phyloP scores from a whole-genome alignment of 1,139 yeast species.

The Scheffersomyces segobiensis region DNA sequence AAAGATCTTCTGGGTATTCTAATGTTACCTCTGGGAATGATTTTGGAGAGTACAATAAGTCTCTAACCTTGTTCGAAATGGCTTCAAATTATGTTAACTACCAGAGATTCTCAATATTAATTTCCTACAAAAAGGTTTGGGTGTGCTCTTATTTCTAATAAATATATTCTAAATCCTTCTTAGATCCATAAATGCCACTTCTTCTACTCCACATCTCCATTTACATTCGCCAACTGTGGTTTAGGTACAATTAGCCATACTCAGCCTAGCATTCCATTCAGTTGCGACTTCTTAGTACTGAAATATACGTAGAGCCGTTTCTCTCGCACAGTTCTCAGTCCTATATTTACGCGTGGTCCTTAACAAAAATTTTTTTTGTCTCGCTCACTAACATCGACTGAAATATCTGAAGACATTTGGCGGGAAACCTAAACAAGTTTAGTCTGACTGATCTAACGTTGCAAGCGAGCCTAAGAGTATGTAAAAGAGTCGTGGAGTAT shows the following conservation, averaged over 20 bases:
- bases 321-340: constrained; percentile 5
- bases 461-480: background rate
- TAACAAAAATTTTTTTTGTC: constrained; percentile 19
- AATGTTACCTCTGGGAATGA: too few species aligned
- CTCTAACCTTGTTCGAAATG: too few species aligned
- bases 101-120: too few species aligned
- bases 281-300: constrained; percentile 2
- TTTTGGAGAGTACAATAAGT: too few species aligned
- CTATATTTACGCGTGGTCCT: constrained; percentile 21
- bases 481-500: background rate
- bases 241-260: too few species aligned
- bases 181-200: background rate
- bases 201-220: background rate
- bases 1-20: too few species aligned
- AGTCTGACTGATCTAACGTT: background rate
- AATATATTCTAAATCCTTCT: too few species aligned
- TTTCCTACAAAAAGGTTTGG: too few species aligned
- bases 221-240: too few species aligned
- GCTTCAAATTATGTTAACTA: too few species aligned
- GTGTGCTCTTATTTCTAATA: too few species aligned
- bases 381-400: constrained; percentile 21
- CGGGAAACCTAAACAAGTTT: background rate
- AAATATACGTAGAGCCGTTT: constrained; percentile 3
- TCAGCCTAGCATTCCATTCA: background rate
- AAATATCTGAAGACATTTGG: constrained; percentile 12